Base-by-base conservation (phyloP, 176 grass and related monocot species). In the Carex cristatella region DNA sequence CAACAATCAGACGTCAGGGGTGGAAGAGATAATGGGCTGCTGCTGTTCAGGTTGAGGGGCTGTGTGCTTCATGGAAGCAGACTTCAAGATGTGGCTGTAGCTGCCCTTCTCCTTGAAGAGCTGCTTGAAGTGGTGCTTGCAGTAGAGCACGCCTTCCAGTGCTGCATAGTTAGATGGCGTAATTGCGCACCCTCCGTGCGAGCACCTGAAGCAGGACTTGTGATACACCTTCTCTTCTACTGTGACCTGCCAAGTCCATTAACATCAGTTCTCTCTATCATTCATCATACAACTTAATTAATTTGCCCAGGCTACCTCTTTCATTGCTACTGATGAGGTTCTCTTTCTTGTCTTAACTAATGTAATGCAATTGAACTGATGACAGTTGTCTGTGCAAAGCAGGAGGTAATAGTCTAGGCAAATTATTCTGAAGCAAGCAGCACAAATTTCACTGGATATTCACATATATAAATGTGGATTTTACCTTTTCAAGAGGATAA, bases 51-150 rank as follows among this genome's bases (percentile, higher is more conserved):
- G 57, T 55, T 18, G 69, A 35, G 7, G 35, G 56, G 89, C 86
- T 0, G 86, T 59, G 0, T 91, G 93, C 84, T 92, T 99, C 31
- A 92, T 86, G 0, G 93, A 88, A 10, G 96, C 96, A 1, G 84
- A 95, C 78, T 99, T 95, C 74, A 92, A 91, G 27, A 99, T 86
- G 86, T 99, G 93, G 84, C 94, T 99, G 85, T 99, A 99, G 74
- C 96, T 99, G 10, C 96, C 96, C 87, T 95, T 99, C 91, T 95
- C 96, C 88, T 99, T 99, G 90, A 99, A 99, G 85, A 99, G 96
- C 72, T 99, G 96, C 16, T 93, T 95, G 87, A 99, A 99, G 88
- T 99, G 96, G 81, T 94, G 91, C 56, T 99, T 99, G 91, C 96
- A 99, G 85, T 99, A 99, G 71, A 99, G 93, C 68, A 99, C 92